Percentiles rank a stretch among this genome's conserved stretches.
phyloP scores from a whole-genome alignment of 1,139 yeast species.

The Lodderomyces elongisporus region DNA sequence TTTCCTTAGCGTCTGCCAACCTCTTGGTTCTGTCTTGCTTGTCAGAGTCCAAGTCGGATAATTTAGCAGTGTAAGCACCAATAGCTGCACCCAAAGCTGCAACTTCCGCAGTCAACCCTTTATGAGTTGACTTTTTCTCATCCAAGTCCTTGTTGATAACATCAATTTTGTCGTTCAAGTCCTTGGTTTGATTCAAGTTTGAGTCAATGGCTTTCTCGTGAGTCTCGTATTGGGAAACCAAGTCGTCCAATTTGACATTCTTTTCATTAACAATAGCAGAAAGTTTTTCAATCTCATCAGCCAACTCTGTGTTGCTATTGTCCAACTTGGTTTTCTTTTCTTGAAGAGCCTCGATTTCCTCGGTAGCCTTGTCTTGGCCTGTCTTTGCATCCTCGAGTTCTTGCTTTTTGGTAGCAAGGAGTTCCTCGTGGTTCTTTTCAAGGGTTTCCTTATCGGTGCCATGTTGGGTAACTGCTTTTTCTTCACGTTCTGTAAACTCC shows the following conservation, averaged over 20 bases:
- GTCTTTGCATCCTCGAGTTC: constrained; percentile 47
- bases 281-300: constrained; percentile 37
- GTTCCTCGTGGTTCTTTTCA: constrained; percentile 41
- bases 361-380: constrained; percentile 42
- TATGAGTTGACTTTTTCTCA: constrained; percentile 36
- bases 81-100: constrained; percentile 39
- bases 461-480: constrained; percentile 45
- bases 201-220: constrained; percentile 35
- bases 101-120: constrained; percentile 39
- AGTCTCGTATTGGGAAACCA: constrained; percentile 36
- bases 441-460: constrained; percentile 41
- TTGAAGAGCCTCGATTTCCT: constrained; percentile 41
- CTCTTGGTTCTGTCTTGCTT: constrained; percentile 33
- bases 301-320: constrained; percentile 41
- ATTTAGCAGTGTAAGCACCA: constrained; percentile 42
- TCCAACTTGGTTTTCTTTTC: constrained; percentile 39
- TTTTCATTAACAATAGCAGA: constrained; percentile 39
- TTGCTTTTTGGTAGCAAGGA: constrained; percentile 44
- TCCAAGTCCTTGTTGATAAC: constrained; percentile 30
- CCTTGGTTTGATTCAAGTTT: constrained; percentile 37
- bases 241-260: constrained; percentile 34
- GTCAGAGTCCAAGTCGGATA: constrained; percentile 35
- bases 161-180: constrained; percentile 34
- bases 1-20: constrained; percentile 39
- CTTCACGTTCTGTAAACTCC: constrained; percentile 45